Conservation (phyloP, 306 rosid genomes). For the Sechiopsis laciniata region DNA sequence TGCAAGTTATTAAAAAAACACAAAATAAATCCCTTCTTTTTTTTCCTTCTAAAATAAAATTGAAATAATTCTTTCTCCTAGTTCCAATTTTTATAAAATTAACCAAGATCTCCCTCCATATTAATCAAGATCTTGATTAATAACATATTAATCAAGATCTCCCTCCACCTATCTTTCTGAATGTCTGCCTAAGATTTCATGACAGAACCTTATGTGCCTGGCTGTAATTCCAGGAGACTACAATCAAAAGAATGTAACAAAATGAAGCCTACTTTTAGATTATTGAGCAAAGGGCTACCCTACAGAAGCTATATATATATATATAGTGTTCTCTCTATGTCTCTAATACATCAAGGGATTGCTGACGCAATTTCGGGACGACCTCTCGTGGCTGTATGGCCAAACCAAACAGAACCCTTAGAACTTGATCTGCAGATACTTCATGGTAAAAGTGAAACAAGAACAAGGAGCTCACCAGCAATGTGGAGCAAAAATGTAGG, state of each 20-base stretch:
- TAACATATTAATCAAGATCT: neutral
- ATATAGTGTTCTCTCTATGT: neutral
- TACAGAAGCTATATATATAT: too few relatives aligned
- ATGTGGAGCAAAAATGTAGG: neutral
- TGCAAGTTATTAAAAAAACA: neutral
- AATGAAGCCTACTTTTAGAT: neutral
- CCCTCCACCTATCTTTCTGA: constrained; percentile 1
- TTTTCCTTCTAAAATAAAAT: neutral
- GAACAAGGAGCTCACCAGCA: constrained; percentile 11
- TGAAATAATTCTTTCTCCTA: neutral
- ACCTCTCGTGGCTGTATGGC: neutral
- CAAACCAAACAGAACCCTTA: constrained; percentile 2
- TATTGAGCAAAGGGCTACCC: constrained; percentile 5
- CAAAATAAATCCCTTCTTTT: neutral
- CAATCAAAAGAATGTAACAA: constrained; percentile 1
- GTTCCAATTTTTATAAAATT: neutral
- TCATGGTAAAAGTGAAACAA: neutral
- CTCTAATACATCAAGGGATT: neutral
- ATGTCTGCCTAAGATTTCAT: constrained; percentile 2
- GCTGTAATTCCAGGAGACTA: neutral
- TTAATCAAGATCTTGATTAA: neutral
- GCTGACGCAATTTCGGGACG: neutral
- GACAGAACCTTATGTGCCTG: constrained; percentile 1
- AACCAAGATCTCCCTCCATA: neutral
- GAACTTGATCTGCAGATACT: neutral